Percentiles rank a stretch among this genome's conserved stretches.
phyloP scores from a whole-genome alignment of 164 flowering plant species.

The Vitis amurensis region DNA sequence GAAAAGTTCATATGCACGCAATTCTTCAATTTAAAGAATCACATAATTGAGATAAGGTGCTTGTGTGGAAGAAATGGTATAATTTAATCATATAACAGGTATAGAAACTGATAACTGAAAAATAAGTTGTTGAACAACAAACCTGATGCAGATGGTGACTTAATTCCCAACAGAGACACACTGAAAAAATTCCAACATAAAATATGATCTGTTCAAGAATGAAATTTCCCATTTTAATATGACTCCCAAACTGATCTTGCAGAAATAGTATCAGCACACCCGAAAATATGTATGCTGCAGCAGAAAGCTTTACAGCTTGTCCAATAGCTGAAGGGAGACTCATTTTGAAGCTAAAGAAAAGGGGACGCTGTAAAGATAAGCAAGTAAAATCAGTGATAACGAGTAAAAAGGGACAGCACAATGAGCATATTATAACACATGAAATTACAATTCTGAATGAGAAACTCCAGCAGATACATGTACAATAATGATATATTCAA shows the following conservation, averaged over 20 bases:
- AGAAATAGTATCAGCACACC: constrained; percentile 37
- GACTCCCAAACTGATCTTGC: constrained; percentile 30
- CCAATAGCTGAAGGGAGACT: constrained; percentile 57
- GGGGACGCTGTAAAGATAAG: constrained; percentile 70
- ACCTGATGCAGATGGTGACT: constrained; percentile 86
- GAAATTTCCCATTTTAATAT: constrained; percentile 31
- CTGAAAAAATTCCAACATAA: constrained; percentile 48
- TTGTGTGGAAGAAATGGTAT: background rate
- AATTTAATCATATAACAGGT: background rate
- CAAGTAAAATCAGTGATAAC: constrained; percentile 18
- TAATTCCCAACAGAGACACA: constrained; percentile 81
- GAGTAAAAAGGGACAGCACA: background rate
- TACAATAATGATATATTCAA: background rate
- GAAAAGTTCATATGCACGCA: background rate
- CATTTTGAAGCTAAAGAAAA: constrained; percentile 90
- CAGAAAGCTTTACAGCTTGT: constrained; percentile 63
- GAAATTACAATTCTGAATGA: background rate
- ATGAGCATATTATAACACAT: background rate
- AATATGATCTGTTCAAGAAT: constrained; percentile 50
- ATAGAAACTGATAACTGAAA: background rate
- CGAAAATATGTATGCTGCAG: constrained; percentile 48
- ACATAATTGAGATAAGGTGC: constrained; percentile 2
- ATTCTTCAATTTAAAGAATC: background rate
- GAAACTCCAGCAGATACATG: background rate
- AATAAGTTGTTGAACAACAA: constrained; percentile 7